phyloP scores from a whole-genome alignment of 176 grass and related monocot species.

The Themeda triandra region DNA sequence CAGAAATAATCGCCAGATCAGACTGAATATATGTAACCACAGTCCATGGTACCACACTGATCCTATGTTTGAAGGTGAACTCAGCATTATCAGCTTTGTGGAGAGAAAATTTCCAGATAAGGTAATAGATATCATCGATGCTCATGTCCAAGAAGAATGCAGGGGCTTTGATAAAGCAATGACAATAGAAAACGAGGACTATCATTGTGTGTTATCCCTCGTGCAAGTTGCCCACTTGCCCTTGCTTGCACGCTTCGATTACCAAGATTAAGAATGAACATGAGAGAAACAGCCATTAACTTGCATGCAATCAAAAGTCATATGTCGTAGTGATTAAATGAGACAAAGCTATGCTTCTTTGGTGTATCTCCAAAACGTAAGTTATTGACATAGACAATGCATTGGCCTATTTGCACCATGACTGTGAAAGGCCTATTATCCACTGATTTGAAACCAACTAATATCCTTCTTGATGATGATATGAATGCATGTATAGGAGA shows the following conservation, averaged over 20 bases:
- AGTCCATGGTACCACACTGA: neutral
- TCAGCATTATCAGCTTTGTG: neutral
- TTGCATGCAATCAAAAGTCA: neutral
- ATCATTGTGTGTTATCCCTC: neutral
- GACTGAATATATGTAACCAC: no score
- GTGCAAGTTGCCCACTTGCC: neutral
- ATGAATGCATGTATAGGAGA: slow-evolving; percentile 41
- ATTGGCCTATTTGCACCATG: no score
- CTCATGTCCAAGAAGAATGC: neutral
- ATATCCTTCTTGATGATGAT: slow-evolving; percentile 42
- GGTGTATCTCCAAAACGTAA: no score
- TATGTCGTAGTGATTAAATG: neutral
- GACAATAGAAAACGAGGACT: neutral
- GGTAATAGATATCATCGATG: neutral
- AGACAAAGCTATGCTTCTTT: no score
- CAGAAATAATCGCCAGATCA: no score
- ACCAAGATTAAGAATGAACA: neutral
- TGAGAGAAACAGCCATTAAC: neutral
- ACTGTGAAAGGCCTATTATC: no score
- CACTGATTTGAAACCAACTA: slow-evolving; percentile 39
- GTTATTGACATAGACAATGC: no score
- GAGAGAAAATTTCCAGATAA: neutral
- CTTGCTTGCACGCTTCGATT: neutral
- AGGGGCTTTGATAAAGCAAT: neutral
- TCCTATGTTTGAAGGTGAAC: neutral